phyloP scores from a whole-genome alignment of 2,329 filamentous ascomycete species.

The Aspergillus sp. region DNA sequence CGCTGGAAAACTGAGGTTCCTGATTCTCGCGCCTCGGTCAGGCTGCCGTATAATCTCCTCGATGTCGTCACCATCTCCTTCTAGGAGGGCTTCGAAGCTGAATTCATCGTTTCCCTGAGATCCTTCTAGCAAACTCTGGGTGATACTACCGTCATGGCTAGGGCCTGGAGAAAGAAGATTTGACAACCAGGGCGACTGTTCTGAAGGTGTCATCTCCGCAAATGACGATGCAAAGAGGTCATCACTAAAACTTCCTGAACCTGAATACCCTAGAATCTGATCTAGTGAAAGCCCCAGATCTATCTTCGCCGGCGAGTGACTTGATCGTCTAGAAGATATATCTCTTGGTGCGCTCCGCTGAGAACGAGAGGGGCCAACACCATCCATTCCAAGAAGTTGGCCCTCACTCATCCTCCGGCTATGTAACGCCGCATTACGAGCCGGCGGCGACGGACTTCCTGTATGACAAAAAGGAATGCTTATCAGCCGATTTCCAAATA shows the following conservation, averaged over 20 bases:
- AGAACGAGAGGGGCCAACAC: not conserved
- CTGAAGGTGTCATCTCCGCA: constrained; percentile 11
- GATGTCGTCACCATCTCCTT: constrained; percentile 48
- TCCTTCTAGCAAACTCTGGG: constrained; percentile 8
- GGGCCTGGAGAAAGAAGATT: constrained; percentile 11
- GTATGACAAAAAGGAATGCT: not conserved
- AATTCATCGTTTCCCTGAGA: constrained; percentile 17
- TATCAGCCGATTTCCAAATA: constrained; percentile 2
- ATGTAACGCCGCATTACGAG: constrained; percentile 7
- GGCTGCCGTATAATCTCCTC: constrained; percentile 55
- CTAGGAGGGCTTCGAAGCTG: constrained; percentile 35
- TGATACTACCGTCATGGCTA: constrained; percentile 8
- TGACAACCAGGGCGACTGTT: constrained; percentile 20
- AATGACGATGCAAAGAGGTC: constrained; percentile 12
- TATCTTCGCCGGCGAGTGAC: constrained; percentile 3
- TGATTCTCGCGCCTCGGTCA: constrained; percentile 31
- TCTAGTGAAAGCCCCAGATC: constrained; percentile 12
- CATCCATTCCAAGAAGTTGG: not conserved
- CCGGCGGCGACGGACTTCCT: constrained; percentile 12
- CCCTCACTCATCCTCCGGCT: constrained; percentile 1
- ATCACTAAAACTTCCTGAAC: constrained; percentile 13
- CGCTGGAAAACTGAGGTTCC: constrained; percentile 40
- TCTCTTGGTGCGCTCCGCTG: constrained; percentile 1
- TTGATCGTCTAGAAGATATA: constrained; percentile 3
- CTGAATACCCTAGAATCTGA: constrained; percentile 11